These are phyloP conservation scores for Fusarium caatingaense DNA, from an alignment of 2,329 filamentous ascomycete genomes.

Conservation along the genomic window DNA sequence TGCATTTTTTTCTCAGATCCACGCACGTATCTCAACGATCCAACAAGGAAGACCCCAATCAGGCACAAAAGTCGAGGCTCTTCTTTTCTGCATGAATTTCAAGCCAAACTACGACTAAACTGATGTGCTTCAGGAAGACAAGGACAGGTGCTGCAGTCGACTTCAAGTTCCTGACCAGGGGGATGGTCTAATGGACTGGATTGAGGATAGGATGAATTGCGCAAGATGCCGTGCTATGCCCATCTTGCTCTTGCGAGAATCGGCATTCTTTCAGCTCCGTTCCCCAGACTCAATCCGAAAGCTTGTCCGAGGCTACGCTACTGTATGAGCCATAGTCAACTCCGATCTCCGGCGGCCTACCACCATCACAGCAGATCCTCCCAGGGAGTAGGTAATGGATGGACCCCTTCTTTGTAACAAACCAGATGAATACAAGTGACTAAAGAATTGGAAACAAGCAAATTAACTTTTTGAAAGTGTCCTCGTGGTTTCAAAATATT, in stretches of 20 bases:
- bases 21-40: slow-evolving; percentile 4
- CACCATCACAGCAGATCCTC: not conserved
- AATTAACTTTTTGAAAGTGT: not conserved
- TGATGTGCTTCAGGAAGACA: not conserved
- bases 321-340: slow-evolving; percentile 34
- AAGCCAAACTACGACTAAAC: not conserved
- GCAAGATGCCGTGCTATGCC: not conserved
- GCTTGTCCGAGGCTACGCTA: slow-evolving; percentile 22
- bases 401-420: not conserved
- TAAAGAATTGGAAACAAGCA: not conserved
- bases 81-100: slow-evolving; percentile 1
- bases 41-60: slow-evolving; percentile 1
- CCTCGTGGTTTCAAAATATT: not conserved
- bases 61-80: not conserved
- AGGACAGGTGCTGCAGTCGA: not conserved
- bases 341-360: slow-evolving; percentile 33
- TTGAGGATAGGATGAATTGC: slow-evolving; percentile 1
- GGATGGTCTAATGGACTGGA: not conserved
- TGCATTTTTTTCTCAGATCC: slow-evolving; percentile 10
- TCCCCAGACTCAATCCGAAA: slow-evolving; percentile 35
- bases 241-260: not conserved
- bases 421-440: not conserved
- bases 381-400: not conserved
- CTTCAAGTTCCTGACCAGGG: not conserved
- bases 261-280: slow-evolving; percentile 29